Evolutionary conservation across 805 yeast genomes (phyloP).

Genomic region (Wickerhamomyces subpelliculosus): DNA sequence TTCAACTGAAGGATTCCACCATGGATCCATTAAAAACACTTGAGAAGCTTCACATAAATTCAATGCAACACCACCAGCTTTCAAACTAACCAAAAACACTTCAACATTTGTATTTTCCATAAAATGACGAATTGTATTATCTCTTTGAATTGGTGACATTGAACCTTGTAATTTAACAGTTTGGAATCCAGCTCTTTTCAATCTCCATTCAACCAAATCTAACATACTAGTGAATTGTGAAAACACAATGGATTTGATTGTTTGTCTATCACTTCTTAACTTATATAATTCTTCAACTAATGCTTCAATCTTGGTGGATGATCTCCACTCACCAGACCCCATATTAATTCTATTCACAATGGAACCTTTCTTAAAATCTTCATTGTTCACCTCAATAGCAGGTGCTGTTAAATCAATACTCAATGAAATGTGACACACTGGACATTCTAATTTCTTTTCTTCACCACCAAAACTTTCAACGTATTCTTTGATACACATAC

Average conservation of each 20-base stretch:
- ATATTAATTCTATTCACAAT: constrained; percentile 85
- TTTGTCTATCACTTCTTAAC: constrained; percentile 76
- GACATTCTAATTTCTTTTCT: constrained; percentile 63
- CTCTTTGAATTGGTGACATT: constrained; percentile 95
- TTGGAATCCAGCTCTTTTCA: constrained; percentile 89
- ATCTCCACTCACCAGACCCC: constrained; percentile 86
- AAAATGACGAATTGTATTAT: constrained; percentile 81
- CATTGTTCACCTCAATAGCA: constrained; percentile 58
- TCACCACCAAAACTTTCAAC: constrained; percentile 72
- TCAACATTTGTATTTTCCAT: constrained; percentile 92
- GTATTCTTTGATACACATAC: constrained; percentile 88
- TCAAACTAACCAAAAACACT: constrained; percentile 87
- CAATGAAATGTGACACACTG: constrained; percentile 91
- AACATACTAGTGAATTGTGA: constrained; percentile 97
- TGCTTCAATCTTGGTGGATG: constrained; percentile 96
- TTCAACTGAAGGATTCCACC: constrained; percentile 99
- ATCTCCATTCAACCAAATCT: constrained; percentile 92
- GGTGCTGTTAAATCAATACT: constrained; percentile 89
- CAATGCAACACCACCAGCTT: constrained; percentile 98
- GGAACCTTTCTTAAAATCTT: constrained; percentile 50
- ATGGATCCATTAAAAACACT: constrained; percentile 92
- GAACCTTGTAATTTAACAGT: constrained; percentile 94
- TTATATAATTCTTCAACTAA: constrained; percentile 87
- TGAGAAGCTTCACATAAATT: constrained; percentile 96
- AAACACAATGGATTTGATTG: constrained; percentile 93